phyloP scores from a whole-genome alignment of 78 protist species.

The Guillardia theta region DNA sequence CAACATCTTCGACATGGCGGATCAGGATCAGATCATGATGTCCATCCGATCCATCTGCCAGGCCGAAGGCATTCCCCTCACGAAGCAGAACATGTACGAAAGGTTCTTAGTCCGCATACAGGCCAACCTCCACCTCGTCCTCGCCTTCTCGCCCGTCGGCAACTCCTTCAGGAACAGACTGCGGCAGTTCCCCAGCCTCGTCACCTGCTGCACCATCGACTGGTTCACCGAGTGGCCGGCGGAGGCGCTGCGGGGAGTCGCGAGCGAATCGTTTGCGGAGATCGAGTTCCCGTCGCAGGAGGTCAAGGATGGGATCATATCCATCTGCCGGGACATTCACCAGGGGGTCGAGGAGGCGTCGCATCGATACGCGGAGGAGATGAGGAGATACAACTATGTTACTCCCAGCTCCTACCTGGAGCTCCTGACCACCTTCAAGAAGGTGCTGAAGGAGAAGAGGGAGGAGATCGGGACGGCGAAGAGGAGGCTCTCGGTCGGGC shows the following conservation, averaged over 20 bases:
- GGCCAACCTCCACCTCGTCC: conserved; percentile 67
- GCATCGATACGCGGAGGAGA: not conserved
- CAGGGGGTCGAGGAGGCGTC: conserved; percentile 47
- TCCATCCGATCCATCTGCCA: conserved; percentile 59
- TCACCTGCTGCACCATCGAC: conserved; percentile 82
- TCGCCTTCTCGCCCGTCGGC: conserved; percentile 59
- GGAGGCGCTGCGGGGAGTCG: conserved; percentile 85
- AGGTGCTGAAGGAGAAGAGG: conserved; percentile 47
- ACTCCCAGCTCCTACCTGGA: conserved; percentile 81
- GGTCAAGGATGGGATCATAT: not conserved
- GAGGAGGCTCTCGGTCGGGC: conserved; percentile 51
- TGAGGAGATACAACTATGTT: conserved; percentile 64
- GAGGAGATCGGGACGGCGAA: conserved; percentile 16
- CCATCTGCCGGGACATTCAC: conserved; percentile 58
- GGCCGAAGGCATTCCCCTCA: conserved; percentile 47
- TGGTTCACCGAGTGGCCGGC: conserved; percentile 89
- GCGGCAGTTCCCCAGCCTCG: conserved; percentile 87
- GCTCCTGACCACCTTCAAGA: conserved; percentile 58
- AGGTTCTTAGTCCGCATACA: not conserved
- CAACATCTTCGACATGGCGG: conserved; percentile 59
- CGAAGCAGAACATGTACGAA: conserved; percentile 11
- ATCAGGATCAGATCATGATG: conserved; percentile 9
- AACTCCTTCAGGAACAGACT: conserved; percentile 74
- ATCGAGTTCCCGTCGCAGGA: not conserved
- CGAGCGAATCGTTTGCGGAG: conserved; percentile 47